A percentile compares a stretch with the other conserved stretches of the same genome.
Conservation (phyloP, 1,284 basidiomycete genomes). For the Cutaneotrichosporon mucoides region DNA sequence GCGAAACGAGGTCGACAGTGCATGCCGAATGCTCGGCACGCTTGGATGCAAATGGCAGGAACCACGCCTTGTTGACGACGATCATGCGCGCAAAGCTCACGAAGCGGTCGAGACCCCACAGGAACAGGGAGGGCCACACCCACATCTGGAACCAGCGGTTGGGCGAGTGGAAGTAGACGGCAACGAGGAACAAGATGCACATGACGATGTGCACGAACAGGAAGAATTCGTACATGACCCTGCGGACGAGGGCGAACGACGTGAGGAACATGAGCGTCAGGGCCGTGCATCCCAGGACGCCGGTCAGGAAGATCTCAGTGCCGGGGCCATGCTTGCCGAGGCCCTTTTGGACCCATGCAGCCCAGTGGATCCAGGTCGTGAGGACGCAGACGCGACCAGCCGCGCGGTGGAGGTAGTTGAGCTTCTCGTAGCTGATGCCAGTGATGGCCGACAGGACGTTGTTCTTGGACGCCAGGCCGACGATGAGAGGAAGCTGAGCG, state of each 20-base stretch:
- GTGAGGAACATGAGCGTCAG: slow-evolving; percentile 51
- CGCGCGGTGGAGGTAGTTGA: slow-evolving; percentile 42
- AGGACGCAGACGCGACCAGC: slow-evolving; percentile 32
- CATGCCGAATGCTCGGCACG: slow-evolving; percentile 23
- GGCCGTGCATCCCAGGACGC: slow-evolving; percentile 26
- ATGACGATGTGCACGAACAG: slow-evolving; percentile 52
- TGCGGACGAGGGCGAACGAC: slow-evolving; percentile 50
- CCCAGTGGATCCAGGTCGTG: slow-evolving; percentile 34
- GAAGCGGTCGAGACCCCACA: slow-evolving; percentile 64
- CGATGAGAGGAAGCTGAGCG: slow-evolving; percentile 60
- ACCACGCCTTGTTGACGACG: slow-evolving; percentile 55
- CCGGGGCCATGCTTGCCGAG: slow-evolving; percentile 15
- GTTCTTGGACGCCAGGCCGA: slow-evolving; percentile 62
- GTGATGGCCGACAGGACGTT: slow-evolving; percentile 61
- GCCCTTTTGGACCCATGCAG: slow-evolving; percentile 21
- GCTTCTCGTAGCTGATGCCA: slow-evolving; percentile 60
- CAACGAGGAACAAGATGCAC: slow-evolving; percentile 26
- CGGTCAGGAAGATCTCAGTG: slow-evolving; percentile 10
- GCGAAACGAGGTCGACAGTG: slow-evolving; percentile 53
- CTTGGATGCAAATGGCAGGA: slow-evolving; percentile 37
- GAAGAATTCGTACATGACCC: slow-evolving; percentile 54
- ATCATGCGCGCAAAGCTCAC: slow-evolving; percentile 56
- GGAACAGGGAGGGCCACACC: slow-evolving; percentile 13
- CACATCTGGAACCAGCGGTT: slow-evolving; percentile 1
- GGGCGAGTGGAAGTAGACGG: slow-evolving; percentile 19